These are phyloP conservation scores for Boechera retrofracta DNA, from an alignment of 345 rosid genomes.

Conservation along the genomic window DNA sequence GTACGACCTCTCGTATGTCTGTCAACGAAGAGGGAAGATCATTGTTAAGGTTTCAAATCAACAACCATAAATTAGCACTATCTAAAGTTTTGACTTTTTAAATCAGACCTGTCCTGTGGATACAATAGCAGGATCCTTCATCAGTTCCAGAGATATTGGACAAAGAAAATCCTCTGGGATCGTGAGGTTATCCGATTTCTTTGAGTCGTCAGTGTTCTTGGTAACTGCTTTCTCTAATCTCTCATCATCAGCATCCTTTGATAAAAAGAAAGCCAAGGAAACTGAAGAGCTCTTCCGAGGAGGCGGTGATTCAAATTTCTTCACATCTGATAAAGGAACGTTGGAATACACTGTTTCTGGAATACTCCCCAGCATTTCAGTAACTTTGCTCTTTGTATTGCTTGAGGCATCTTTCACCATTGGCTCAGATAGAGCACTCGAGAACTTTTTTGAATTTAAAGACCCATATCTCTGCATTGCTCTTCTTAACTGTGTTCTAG, in stretches of 20 bases:
- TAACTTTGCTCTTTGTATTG: slow-evolving; percentile 45
- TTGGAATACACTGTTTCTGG: slow-evolving; percentile 30
- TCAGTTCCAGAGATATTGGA: slow-evolving; percentile 85
- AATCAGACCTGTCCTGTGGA: slow-evolving; percentile 83
- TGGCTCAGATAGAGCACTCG: slow-evolving; percentile 56
- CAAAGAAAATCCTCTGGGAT: slow-evolving; percentile 88
- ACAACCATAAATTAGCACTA: neutral
- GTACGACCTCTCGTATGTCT: slow-evolving; percentile 95
- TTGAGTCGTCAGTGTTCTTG: slow-evolving; percentile 54
- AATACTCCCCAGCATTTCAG: slow-evolving; percentile 39
- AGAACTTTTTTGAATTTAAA: slow-evolving; percentile 53
- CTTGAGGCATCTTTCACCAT: slow-evolving; percentile 48
- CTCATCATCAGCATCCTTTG: slow-evolving; percentile 49
- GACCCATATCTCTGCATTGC: slow-evolving; percentile 69
- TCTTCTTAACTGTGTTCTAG: slow-evolving; percentile 78
- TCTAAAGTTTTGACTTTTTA: neutral
- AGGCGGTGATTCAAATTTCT: slow-evolving; percentile 40
- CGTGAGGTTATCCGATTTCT: slow-evolving; percentile 55
- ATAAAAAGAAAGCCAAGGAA: slow-evolving; percentile 44
- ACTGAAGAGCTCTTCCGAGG: slow-evolving; percentile 44
- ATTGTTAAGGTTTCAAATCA: slow-evolving; percentile 10
- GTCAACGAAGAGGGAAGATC: slow-evolving; percentile 43
- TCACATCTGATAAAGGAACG: slow-evolving; percentile 32
- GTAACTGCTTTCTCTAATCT: slow-evolving; percentile 41
- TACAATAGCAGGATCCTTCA: slow-evolving; percentile 95